Base-by-base conservation (phyloP, 352 stramenopile genomes). In the Phytopythium litorale region DNA sequence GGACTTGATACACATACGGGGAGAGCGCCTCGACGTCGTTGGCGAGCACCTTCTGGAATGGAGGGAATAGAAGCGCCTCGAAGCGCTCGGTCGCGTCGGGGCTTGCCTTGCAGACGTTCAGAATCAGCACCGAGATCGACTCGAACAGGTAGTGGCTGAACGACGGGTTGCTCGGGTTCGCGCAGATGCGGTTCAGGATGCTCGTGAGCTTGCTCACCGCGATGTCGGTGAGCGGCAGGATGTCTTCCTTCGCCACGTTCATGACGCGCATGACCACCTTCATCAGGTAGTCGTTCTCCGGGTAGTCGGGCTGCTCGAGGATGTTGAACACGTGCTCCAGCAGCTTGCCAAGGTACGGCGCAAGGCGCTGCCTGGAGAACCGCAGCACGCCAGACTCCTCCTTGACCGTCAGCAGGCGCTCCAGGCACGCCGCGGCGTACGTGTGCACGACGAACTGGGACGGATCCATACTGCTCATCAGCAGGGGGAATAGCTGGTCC, bases 101-200 rank as follows among this genome's bases (percentile, higher is more conserved):
- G 53, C 90, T 92, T 12, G 84, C 79, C 65, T 94, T 91, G 71
- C 92, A 98, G 11, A 98, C 92, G 48, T 97, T 94, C 48, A 93
- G 69, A 49, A 99, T 95, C 16, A 99, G 72, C 21, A 98, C 94
- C 0, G 97, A 98, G 40, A 99, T 88, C 15, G 96, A 98, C 78
- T 99, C 98, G 67, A 99, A 99, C 11, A 99, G 76, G 65, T 97
- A 99, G 75, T 99, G 98, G 66, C 98, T 99, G 79, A 98, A 99
- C 25, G 94, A 94, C 23, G 98, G 98, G 74, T 99, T 99, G 60
- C 94, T 97, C 30, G 98, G 98, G 79, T 99, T 99, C 42, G 96
- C 97, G 60, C 96, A 98, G 19, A 99, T 98, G 18, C 78, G 75
- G 55, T 82, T 97, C 52, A 99, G 68, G 21, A 98, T 90, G 43